Base-by-base conservation (phyloP, 139 green algal genomes). In the Chlorella sp. region DNA sequence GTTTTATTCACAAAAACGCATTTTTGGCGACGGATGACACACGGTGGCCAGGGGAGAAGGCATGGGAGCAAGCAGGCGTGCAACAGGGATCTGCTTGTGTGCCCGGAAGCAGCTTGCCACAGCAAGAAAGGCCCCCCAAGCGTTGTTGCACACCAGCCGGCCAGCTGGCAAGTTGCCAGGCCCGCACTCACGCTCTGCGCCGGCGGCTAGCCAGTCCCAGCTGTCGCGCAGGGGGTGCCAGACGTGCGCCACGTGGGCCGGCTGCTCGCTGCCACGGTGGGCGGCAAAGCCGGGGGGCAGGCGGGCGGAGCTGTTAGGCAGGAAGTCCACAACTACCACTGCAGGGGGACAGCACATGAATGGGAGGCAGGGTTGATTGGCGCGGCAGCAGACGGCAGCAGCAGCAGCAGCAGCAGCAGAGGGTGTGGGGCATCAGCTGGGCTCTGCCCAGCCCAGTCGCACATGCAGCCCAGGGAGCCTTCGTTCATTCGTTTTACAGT, bases 261-360 rank as follows among this genome's bases (percentile, higher is more conserved):
- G 40, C 85, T 89, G 39, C 39, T 60, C 78, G 78, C 42, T 30
- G 40, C n/a, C 32, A 4, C 75, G 73, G 75, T 85, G 75, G 34
- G 81, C 32, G 61, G 40, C 42, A 40, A 89, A 61, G 53, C 39
- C 80, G 40, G 83, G 57, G 11, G 91, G 91, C 57, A 93, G 37
- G n/a, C 68, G 66, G 40, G 88, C 40, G 39, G 64, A 60, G 68
- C 86, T 22, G 28, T 28, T n/a, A 0, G 93, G 91, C 42, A 94
- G 78, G 34, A 96, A 94, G 89, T 97, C 95, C 28, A 96, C 91
- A 14, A 96, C 94, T 26, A 96, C 77, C 36, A 93, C 85, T 73
- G 91, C 88, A 79, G 42, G 78, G 64, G 64, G 89, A 71, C 48
- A 57, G 48, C 48, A 57, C 48, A 9, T 9, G 48, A 5, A 57